Base-by-base conservation (phyloP, 306 rosid genomes). In the Casuarina cunninghamiana region DNA sequence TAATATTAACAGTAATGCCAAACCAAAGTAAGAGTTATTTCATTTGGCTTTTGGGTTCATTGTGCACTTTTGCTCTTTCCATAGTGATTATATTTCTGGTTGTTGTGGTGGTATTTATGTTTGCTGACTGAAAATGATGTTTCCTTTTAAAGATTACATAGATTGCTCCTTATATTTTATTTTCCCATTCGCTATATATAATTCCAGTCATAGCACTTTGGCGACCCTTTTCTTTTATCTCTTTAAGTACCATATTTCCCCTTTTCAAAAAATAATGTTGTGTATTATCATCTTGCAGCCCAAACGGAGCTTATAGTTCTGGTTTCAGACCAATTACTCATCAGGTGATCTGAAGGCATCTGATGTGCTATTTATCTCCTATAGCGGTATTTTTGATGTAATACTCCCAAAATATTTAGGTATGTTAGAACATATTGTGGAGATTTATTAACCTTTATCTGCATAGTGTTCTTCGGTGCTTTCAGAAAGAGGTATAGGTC, bases 311-410 rank as follows among this genome's bases (percentile, higher is more conserved):
- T 86, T 94, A 94, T 78, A 94, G 97, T 87, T 84, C 97, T 84
- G 97, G 98, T 83, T 94, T 94, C 91, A 88, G 68, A 80, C 98
- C 98, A 70, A 94, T 94, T 85, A 94, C 98, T 19, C 98, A 94
- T 87, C 98, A 94, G 98, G 98, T 93, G 90, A 91, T 87, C 87
- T 81, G 78, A 89, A 85, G 89, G 84, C 96, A 83, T 50, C 80
- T 75, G 81, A 67, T 76, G 51, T 72, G 70, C 19, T 69, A 86
- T 77, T 79, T 75, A 26, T 44, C 69, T 79, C 79, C 70, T 70
- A 67, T 42, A 32, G 49, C 35, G 17, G 49, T 66, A 7, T 41
- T 41, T 4, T 66, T 6, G 5, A 11, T 39, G 0, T 63, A 13
- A 9, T 62, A 37, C 70, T 12, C 46, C 70, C 15, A 6, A 65